Base-by-base conservation (phyloP, 2,329 filamentous ascomycete species). In the Monilinia polystroma region DNA sequence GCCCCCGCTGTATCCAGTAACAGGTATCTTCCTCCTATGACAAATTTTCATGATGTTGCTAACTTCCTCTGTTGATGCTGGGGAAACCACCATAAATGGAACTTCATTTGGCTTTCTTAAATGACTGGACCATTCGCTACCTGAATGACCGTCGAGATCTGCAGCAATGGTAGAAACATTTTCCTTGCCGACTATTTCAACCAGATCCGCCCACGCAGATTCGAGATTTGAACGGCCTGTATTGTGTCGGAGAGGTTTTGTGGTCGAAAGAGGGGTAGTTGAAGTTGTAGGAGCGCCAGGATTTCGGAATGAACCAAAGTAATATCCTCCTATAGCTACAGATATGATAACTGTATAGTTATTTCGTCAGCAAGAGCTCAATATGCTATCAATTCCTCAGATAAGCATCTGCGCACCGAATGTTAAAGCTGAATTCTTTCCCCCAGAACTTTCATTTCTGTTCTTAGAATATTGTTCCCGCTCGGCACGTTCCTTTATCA, bases 11-110 rank as follows among this genome's bases (percentile, higher is more conserved):
- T 93, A 96, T 3, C 89, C 90, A 4, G 91, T 93, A 32, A 97
- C 92, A 6, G 93, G 93, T 70, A 97, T 95, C 66, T 84, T 83
- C 52, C 93, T 83, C 74, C 81, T 79, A 77, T 96, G 91, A 80
- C 93, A 97, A 66, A 97, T 80, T 80, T 94, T 93, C 89, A 96
- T 94, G 68, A 97, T 86, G 70, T 84, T 81, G n/a, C 90, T 90
- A 11, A 96, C 92, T 73, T 97, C 89, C 70, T 93, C 89, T 0
- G 93, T 97, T 47, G 83, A 87, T 54, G 79, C 81, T 0, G 93
- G 93, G 75, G 88, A 94, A 52, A 96, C 84, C 63, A 97, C 82
- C 76, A 92, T 84, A 75, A 90, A 90, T 16, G 86, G 83, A 55
- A 81, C 79, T 67, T 87, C 80, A 2, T 80, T 75, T 18, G 80